These are phyloP conservation scores for Meredithiella fracta DNA, from an alignment of 2,329 filamentous ascomycete genomes.

Conservation along the genomic window DNA sequence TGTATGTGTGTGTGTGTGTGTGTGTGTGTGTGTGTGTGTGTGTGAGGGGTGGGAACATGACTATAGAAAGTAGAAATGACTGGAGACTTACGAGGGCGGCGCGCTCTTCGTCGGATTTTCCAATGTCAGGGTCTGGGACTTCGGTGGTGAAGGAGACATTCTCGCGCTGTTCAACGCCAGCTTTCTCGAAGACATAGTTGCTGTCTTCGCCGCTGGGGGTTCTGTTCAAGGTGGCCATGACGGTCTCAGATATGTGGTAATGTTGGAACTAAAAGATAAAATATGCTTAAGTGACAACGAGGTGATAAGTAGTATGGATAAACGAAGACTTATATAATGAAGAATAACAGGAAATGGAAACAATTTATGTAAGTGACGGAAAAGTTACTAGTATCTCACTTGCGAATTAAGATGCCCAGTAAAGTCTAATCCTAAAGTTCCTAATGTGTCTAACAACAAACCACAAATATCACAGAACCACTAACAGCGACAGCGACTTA, in stretches of 20 bases:
- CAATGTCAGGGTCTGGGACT: conserved; percentile 35
- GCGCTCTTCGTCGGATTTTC: conserved; percentile 45
- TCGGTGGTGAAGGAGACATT: conserved; percentile 3
- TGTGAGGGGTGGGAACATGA: background rate
- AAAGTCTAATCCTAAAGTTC: too few species aligned
- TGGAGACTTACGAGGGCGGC: conserved; percentile 39
- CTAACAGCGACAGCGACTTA: too few species aligned
- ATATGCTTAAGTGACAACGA: too few species aligned
- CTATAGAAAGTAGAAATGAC: background rate
- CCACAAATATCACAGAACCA: too few species aligned
- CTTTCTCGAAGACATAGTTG: conserved; percentile 10
- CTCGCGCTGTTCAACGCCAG: conserved; percentile 6
- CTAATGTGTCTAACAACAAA: too few species aligned
- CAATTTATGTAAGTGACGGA: too few species aligned
- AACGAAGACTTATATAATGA: too few species aligned
- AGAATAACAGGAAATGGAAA: too few species aligned
- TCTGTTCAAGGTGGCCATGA: conserved; percentile 1
- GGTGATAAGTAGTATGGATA: too few species aligned
- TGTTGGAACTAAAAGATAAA: background rate
- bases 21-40: background rate
- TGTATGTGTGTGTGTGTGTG: too few species aligned
- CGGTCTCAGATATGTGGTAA: background rate
- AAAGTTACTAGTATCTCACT: too few species aligned
- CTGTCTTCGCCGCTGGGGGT: conserved; percentile 10
- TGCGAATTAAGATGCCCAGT: too few species aligned